Percentiles rank a stretch among this genome's conserved stretches.
phyloP scores from a whole-genome alignment of 2,329 filamentous ascomycete species.

The Fusarium succisae region DNA sequence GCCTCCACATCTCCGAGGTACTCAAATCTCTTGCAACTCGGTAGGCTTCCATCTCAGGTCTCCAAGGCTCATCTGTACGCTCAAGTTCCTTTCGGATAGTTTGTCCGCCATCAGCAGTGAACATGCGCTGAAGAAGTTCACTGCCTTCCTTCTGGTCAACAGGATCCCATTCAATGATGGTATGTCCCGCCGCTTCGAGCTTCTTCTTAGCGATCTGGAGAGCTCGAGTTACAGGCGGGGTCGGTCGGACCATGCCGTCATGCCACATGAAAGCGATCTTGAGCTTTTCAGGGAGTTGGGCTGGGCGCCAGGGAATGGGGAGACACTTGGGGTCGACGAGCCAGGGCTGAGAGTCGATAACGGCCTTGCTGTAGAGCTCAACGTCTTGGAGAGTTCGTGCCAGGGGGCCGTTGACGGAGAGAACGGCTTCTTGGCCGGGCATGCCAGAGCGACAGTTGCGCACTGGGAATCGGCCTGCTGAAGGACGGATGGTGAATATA shows the following conservation, averaged over 20 bases:
- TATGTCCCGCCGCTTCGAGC: conserved; percentile 58
- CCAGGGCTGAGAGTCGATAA: conserved; percentile 66
- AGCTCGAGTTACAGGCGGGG: conserved; percentile 70
- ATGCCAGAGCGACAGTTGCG: conserved; percentile 63
- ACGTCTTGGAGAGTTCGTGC: conserved; percentile 65
- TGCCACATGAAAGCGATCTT: conserved; percentile 71
- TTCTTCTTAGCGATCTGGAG: conserved; percentile 56
- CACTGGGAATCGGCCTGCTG: conserved; percentile 68
- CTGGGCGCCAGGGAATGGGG: conserved; percentile 64
- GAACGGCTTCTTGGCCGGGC: conserved; percentile 71
- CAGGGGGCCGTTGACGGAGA: conserved; percentile 72
- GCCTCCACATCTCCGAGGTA: conserved; percentile 58
- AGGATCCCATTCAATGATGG: conserved; percentile 62
- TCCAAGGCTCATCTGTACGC: conserved; percentile 55
- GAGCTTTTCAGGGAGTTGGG: conserved; percentile 51
- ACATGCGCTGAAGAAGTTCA: conserved; percentile 55
- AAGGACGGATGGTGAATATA: conserved; percentile 65
- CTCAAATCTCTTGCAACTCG: conserved; percentile 49
- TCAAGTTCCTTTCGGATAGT: conserved; percentile 52
- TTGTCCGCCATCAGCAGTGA: conserved; percentile 57
- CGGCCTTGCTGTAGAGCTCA: conserved; percentile 60
- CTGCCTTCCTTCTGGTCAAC: conserved; percentile 52
- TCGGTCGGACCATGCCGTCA: conserved; percentile 71
- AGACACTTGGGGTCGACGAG: conserved; percentile 64
- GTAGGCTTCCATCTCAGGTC: conserved; percentile 51